These are phyloP conservation scores for Backusella morwellensis DNA, from an alignment of 192 early-diverging fungal species.

Conservation along the genomic window DNA sequence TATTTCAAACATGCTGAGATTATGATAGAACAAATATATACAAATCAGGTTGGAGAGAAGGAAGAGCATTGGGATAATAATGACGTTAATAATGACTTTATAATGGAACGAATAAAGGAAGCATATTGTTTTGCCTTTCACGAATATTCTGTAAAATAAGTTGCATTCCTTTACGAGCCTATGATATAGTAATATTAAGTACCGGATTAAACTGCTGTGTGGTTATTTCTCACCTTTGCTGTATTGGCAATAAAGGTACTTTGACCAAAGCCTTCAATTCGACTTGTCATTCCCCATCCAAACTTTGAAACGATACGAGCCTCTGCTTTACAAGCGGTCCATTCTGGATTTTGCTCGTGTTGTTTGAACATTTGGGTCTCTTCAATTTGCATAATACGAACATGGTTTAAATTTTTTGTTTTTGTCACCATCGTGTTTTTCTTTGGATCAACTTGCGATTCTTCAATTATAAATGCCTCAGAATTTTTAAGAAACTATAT, in stretches of 20 bases:
- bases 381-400: slow-evolving; percentile 88
- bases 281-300: slow-evolving; percentile 78
- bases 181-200: neutral
- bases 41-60: neutral
- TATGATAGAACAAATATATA: neutral
- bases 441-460: slow-evolving; percentile 78
- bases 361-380: slow-evolving; percentile 79
- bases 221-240: slow-evolving; percentile 42
- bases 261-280: slow-evolving; percentile 89
- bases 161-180: slow-evolving; percentile 29
- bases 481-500: slow-evolving; percentile 72
- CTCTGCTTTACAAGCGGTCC: slow-evolving; percentile 75
- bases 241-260: slow-evolving; percentile 82
- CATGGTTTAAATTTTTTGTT: slow-evolving; percentile 92
- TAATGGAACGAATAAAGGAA: neutral
- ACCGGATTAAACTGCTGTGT: neutral
- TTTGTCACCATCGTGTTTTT: slow-evolving; percentile 76
- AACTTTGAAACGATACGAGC: slow-evolving; percentile 87
- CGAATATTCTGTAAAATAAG: slow-evolving; percentile 30
- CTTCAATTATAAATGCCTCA: slow-evolving; percentile 91
- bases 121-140: slow-evolving; percentile 18
- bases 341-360: slow-evolving; percentile 50
- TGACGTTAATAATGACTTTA: neutral
- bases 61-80: neutral
- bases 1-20: neutral